phyloP scores from a whole-genome alignment of 2,329 filamentous ascomycete species.

The Tolypocladium tropicale region DNA sequence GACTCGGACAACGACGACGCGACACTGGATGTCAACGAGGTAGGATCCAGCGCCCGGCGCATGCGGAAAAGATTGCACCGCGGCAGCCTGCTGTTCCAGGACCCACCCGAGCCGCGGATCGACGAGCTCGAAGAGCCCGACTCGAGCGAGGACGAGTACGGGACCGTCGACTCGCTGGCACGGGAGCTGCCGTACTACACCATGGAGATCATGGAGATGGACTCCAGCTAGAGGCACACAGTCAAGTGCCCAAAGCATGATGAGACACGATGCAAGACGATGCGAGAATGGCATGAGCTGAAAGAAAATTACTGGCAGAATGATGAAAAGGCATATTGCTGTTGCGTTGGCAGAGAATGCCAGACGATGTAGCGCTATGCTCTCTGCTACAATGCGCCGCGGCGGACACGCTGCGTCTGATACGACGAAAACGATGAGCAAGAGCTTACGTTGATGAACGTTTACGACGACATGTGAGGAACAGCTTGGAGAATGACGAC shows the following conservation, averaged over 20 bases:
- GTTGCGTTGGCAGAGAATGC: not conserved
- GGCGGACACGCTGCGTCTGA: not conserved
- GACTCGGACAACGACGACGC: constrained; percentile 35
- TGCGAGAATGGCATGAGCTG: constrained; percentile 10
- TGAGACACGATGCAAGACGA: constrained; percentile 7
- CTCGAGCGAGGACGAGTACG: constrained; percentile 33
- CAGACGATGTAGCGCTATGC: not conserved
- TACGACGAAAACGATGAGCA: not conserved
- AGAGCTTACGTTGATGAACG: not conserved
- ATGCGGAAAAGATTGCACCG: constrained; percentile 36
- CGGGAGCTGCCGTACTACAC: constrained; percentile 40
- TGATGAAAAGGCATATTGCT: not conserved
- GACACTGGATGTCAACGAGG: constrained; percentile 28
- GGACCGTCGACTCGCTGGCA: constrained; percentile 30
- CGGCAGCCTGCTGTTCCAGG: constrained; percentile 36
- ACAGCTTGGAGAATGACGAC: not conserved
- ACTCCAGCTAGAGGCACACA: constrained; percentile 13
- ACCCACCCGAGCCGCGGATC: constrained; percentile 39
- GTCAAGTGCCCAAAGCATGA: not conserved
- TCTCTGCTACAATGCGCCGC: not conserved
- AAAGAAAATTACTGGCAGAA: not conserved
- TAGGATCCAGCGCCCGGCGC: constrained; percentile 36
- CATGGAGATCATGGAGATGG: constrained; percentile 41
- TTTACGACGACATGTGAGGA: not conserved
- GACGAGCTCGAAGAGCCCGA: constrained; percentile 44